Evolutionary conservation across 306 rosid genomes (phyloP).

Genomic region (Begonia masoniana): DNA sequence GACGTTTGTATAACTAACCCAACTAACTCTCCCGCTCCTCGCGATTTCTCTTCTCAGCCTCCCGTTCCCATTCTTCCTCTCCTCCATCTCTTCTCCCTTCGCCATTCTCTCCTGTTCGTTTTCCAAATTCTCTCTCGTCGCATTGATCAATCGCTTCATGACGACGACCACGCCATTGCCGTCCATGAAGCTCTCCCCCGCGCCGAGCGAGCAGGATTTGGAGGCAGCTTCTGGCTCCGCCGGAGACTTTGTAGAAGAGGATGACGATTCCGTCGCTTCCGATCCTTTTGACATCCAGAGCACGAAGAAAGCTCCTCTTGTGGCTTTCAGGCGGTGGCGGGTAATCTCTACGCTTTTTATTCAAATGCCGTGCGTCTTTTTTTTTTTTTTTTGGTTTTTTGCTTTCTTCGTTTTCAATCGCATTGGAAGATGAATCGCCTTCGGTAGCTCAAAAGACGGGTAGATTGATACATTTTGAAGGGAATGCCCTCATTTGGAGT

Average conservation of each 20-base stretch:
- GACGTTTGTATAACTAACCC: no score
- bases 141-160: no score
- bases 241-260: neutral
- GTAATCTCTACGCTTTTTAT: slow-evolving; percentile 12
- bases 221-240: slow-evolving; percentile 17
- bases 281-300: slow-evolving; percentile 62
- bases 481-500: neutral
- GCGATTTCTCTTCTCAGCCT: no score
- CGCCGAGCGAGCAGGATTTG: slow-evolving; percentile 3
- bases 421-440: no score
- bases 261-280: slow-evolving; percentile 11
- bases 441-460: no score
- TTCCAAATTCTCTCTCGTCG: neutral
- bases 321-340: slow-evolving; percentile 72
- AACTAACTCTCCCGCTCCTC: no score
- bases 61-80: no score
- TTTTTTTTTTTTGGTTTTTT: neutral
- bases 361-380: neutral
- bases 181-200: no score
- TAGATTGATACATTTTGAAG: neutral
- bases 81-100: no score
- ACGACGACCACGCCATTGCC: no score
- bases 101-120: neutral
- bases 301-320: slow-evolving; percentile 67
- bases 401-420: neutral